Evolutionary conservation across 2,329 filamentous ascomycete species (phyloP).

Genomic region (Aspergillus luchuensis): DNA sequence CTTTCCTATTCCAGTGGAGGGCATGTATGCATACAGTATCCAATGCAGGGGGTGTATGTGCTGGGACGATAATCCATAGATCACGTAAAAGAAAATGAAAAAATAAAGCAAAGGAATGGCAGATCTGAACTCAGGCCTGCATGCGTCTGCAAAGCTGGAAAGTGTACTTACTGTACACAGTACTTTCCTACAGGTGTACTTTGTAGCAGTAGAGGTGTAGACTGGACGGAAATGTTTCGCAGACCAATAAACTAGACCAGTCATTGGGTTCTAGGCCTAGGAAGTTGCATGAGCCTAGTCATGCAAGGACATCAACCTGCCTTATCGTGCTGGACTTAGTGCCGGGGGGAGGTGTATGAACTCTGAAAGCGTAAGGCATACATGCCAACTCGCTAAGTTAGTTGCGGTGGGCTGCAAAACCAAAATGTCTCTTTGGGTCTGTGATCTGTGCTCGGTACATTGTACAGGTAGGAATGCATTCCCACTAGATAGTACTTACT

Average conservation of each 20-base stretch:
- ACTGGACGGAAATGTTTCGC: background rate
- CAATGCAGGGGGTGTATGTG: background rate
- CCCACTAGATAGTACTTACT: background rate
- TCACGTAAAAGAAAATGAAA: background rate
- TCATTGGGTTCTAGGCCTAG: background rate
- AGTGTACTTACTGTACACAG: background rate
- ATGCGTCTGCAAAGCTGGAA: background rate
- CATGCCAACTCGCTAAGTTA: background rate
- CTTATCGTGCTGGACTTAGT: background rate
- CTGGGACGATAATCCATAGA: background rate
- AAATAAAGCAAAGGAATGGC: background rate
- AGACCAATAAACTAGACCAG: background rate
- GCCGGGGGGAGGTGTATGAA: background rate
- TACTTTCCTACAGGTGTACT: too few species aligned
- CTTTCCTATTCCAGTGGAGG: background rate
- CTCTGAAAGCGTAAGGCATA: background rate
- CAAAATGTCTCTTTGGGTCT: too few species aligned
- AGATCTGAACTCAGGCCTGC: background rate
- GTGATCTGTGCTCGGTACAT: too few species aligned
- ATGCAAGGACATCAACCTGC: slow-evolving; percentile 2
- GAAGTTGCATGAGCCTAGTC: background rate
- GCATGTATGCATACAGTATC: background rate
- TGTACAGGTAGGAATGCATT: background rate
- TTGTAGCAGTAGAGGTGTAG: too few species aligned
- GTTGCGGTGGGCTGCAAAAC: background rate